Percentiles rank a stretch among this genome's conserved stretches.
phyloP scores from a whole-genome alignment of 2,329 filamentous ascomycete species.

The Talaromyces sp. region DNA sequence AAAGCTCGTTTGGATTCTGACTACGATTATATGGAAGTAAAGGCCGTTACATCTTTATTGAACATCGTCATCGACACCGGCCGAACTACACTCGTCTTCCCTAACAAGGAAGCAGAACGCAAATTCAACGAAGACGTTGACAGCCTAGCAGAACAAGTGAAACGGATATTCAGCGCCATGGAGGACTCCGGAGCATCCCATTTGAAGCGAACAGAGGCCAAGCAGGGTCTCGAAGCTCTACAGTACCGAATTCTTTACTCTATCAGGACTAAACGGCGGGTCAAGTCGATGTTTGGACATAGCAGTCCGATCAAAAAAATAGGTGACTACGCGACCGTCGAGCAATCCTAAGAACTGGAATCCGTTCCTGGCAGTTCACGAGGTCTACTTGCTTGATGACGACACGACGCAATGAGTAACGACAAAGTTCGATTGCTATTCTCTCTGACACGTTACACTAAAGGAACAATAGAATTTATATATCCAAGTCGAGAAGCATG shows the following conservation, averaged over 20 bases:
- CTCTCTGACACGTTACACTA: not conserved
- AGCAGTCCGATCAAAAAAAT: constrained; percentile 11
- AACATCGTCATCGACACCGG: constrained; percentile 72
- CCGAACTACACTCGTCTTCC: constrained; percentile 30
- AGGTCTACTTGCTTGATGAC: not conserved
- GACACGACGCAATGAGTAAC: constrained; percentile 4
- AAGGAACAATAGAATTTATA: not conserved
- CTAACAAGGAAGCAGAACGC: constrained; percentile 36
- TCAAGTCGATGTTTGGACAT: constrained; percentile 41
- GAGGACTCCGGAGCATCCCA: constrained; percentile 70
- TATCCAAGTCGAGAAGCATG: not conserved
- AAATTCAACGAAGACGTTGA: constrained; percentile 72
- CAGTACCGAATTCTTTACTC: constrained; percentile 67
- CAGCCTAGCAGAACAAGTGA: constrained; percentile 58
- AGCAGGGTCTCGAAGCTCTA: constrained; percentile 71
- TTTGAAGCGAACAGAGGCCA: constrained; percentile 70
- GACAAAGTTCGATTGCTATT: not conserved
- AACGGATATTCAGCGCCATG: constrained; percentile 58
- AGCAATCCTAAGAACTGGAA: not conserved
- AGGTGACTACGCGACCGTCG: not conserved
- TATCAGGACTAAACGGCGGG: constrained; percentile 62
- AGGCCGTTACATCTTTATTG: constrained; percentile 64
- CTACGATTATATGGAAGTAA: constrained; percentile 64
- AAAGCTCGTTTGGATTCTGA: constrained; percentile 24
- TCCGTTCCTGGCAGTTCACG: not conserved